A percentile compares a stretch with the other conserved stretches of the same genome.
Evolutionary conservation across 2,329 filamentous ascomycete genomes (phyloP).

Genomic region (Penicillium thymicola): DNA sequence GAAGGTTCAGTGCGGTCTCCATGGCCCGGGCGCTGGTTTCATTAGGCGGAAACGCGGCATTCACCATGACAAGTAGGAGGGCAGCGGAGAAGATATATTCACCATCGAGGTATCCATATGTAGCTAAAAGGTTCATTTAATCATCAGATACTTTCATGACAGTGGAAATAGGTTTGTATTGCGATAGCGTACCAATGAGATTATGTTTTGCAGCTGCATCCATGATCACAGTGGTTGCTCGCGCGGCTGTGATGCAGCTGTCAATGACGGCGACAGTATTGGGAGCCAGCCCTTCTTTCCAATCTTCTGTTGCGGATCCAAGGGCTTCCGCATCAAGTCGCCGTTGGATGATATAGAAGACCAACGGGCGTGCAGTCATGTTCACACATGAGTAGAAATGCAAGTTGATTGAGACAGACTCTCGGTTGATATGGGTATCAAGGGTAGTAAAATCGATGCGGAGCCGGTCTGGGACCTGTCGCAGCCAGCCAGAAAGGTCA

Average conservation of each 20-base stretch:
- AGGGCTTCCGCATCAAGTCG: conserved; percentile 40
- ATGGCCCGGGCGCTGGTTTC: conserved; percentile 44
- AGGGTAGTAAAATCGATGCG: conserved; percentile 49
- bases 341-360: conserved; percentile 54
- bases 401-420: conserved; percentile 52
- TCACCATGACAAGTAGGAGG: conserved; percentile 55
- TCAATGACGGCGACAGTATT: conserved; percentile 53
- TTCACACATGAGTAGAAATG: conserved; percentile 59
- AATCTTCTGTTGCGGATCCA: conserved; percentile 40
- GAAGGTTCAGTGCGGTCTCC: conserved; percentile 47
- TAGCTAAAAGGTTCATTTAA: conserved; percentile 35
- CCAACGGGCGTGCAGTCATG: conserved; percentile 54
- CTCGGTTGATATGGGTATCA: conserved; percentile 44
- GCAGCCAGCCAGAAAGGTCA: conserved; percentile 51
- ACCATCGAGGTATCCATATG: conserved; percentile 57
- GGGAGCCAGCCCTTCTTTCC: conserved; percentile 48
- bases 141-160: not conserved
- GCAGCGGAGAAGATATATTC: conserved; percentile 56
- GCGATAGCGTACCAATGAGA: conserved; percentile 44
- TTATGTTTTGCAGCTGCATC: conserved; percentile 49
- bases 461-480: conserved; percentile 47
- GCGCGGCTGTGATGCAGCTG: conserved; percentile 52
- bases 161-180: not conserved
- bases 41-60: conserved; percentile 51
- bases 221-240: conserved; percentile 51